phyloP scores from a whole-genome alignment of 306 rosid species.

The Prunus salicina region DNA sequence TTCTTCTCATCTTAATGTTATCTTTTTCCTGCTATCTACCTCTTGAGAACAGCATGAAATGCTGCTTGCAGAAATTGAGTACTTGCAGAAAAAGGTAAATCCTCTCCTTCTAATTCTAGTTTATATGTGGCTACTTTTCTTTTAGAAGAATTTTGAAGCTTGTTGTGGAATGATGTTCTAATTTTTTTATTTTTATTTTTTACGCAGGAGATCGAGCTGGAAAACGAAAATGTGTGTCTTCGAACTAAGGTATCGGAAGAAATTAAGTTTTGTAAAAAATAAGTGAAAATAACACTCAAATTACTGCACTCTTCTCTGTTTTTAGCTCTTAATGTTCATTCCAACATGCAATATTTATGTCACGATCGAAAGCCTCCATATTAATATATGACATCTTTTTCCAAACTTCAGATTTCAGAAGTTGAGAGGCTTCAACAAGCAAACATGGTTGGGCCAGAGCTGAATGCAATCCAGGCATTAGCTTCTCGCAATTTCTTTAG shows the following conservation, averaged over 20 bases:
- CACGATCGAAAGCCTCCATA: no score
- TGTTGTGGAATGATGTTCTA: neutral
- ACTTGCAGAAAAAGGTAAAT: constrained; percentile 72
- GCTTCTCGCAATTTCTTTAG: constrained; percentile 80
- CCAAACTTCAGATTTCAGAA: constrained; percentile 56
- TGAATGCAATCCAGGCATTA: constrained; percentile 71
- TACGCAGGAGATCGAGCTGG: constrained; percentile 76
- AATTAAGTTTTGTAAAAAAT: no score
- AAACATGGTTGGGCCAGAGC: constrained; percentile 69
- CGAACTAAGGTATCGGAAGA: constrained; percentile 64
- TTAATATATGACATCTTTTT: neutral
- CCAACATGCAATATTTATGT: neutral
- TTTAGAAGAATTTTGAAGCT: neutral
- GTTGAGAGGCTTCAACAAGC: constrained; percentile 75
- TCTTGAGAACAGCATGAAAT: constrained; percentile 58
- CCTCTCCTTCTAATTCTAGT: neutral
- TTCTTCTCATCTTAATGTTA: neutral
- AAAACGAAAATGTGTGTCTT: constrained; percentile 74
- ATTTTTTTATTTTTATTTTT: neutral
- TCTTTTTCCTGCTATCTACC: neutral
- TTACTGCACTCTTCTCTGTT: no score
- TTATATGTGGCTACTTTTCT: neutral
- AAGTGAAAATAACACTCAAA: no score
- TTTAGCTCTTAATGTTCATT: neutral
- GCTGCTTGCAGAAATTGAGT: constrained; percentile 83